These are phyloP conservation scores for Termitomyces sp. DNA, from an alignment of 768 basidiomycete species.

Conservation along the genomic window DNA sequence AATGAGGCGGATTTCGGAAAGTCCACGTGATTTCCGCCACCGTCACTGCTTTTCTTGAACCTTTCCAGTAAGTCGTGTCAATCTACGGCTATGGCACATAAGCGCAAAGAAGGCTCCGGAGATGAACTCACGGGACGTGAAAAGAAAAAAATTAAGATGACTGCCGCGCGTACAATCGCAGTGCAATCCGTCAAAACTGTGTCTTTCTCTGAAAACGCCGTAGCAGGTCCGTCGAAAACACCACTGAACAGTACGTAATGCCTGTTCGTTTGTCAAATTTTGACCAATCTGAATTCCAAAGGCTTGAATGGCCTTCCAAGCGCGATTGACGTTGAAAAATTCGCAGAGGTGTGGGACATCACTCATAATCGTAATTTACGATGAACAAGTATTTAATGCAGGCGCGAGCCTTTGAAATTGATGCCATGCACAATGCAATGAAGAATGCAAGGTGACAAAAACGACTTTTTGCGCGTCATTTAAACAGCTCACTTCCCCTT, in stretches of 20 bases:
- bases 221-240: conserved; percentile 33
- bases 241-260: conserved; percentile 37
- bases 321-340: conserved; percentile 82
- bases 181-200: conserved; percentile 39
- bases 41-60: not conserved
- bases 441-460: conserved; percentile 60
- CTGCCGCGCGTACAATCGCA: conserved; percentile 59
- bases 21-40: conserved; percentile 7
- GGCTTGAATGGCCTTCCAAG: conserved; percentile 61
- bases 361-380: not conserved
- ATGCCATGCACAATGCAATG: conserved; percentile 86
- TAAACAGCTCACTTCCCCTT: not conserved
- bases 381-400: conserved; percentile 23
- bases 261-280: not conserved
- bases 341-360: conserved; percentile 59
- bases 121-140: conserved; percentile 41
- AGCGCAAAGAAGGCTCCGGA: conserved; percentile 30
- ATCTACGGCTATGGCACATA: conserved; percentile 24
- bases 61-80: not conserved
- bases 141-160: conserved; percentile 67
- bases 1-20: conserved; percentile 1
- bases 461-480: not conserved
- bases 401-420: conserved; percentile 86
- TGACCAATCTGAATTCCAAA: conserved; percentile 18
- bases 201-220: conserved; percentile 21